phyloP scores from a whole-genome alignment of 2,329 filamentous ascomycete species.

The Penicillium janthinellum region DNA sequence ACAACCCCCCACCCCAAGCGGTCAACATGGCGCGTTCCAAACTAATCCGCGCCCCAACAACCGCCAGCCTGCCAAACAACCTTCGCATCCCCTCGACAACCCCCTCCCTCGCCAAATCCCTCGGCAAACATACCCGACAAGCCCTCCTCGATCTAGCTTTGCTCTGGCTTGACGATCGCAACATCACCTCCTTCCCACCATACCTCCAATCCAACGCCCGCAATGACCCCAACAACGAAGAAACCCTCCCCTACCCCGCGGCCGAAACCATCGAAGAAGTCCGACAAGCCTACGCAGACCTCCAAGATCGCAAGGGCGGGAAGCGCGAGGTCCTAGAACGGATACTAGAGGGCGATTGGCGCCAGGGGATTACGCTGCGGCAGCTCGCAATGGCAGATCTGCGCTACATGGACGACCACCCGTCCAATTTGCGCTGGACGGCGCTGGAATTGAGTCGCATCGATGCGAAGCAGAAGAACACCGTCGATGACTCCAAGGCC shows the following conservation, averaged over 20 bases:
- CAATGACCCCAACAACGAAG: constrained; percentile 58
- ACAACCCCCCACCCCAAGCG: not conserved
- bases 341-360: constrained; percentile 60
- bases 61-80: constrained; percentile 69
- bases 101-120: constrained; percentile 64
- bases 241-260: constrained; percentile 69
- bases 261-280: constrained; percentile 67
- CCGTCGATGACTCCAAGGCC: constrained; percentile 20
- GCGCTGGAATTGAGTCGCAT: constrained; percentile 50
- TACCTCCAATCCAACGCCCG: constrained; percentile 57
- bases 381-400: constrained; percentile 59
- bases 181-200: constrained; percentile 62
- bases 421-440: constrained; percentile 55
- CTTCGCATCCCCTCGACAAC: constrained; percentile 69
- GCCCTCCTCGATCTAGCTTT: constrained; percentile 72
- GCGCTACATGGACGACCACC: constrained; percentile 56
- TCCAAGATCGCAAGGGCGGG: constrained; percentile 58
- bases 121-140: constrained; percentile 70
- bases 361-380: constrained; percentile 56
- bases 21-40: constrained; percentile 36
- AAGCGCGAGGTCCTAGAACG: constrained; percentile 59
- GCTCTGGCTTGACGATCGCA: constrained; percentile 73
- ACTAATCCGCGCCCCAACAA: constrained; percentile 61
- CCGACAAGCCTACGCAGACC: constrained; percentile 63
- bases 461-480: constrained; percentile 12